Conservation (phyloP, 345 rosid genomes). For the Hirschfeldia incana region DNA sequence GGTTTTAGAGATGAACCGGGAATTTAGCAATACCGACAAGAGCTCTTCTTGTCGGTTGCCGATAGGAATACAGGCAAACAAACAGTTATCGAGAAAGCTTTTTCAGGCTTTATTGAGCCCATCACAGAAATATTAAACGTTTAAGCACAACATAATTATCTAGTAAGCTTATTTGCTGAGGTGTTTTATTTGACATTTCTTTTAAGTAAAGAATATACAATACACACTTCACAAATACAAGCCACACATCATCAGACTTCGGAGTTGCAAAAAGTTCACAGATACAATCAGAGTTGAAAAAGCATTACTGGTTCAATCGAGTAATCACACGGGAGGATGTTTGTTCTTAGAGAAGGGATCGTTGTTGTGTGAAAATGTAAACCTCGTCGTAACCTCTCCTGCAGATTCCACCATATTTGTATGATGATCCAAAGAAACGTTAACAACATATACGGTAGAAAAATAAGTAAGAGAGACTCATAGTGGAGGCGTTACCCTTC, state of each 20-base stretch:
- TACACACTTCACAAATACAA: conserved; percentile 6
- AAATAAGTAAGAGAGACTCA: background rate
- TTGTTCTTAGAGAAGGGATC: conserved; percentile 31
- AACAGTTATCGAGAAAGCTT: background rate
- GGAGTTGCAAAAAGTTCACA: background rate
- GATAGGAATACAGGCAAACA: background rate
- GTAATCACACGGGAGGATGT: background rate
- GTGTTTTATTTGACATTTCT: background rate
- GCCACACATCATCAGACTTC: background rate
- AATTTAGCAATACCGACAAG: background rate
- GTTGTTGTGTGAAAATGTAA: conserved; percentile 63
- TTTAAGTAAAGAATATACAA: background rate
- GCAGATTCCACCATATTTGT: conserved; percentile 27
- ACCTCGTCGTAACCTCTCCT: conserved; percentile 89
- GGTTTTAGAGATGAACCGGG: conserved; percentile 15
- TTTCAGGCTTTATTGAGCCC: background rate
- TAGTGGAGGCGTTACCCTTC: conserved; percentile 61
- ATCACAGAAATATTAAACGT: background rate
- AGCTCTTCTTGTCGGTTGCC: background rate
- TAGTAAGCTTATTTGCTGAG: background rate
- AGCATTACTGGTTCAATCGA: conserved; percentile 5
- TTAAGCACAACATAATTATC: background rate
- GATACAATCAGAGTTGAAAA: background rate
- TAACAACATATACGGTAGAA: background rate
- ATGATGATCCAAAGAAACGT: background rate